Evolutionary conservation across 495 filamentous ascomycete species (phyloP), one percentile per base, ranked within the genome.

Genomic region (Tirmania nivea): DNA sequence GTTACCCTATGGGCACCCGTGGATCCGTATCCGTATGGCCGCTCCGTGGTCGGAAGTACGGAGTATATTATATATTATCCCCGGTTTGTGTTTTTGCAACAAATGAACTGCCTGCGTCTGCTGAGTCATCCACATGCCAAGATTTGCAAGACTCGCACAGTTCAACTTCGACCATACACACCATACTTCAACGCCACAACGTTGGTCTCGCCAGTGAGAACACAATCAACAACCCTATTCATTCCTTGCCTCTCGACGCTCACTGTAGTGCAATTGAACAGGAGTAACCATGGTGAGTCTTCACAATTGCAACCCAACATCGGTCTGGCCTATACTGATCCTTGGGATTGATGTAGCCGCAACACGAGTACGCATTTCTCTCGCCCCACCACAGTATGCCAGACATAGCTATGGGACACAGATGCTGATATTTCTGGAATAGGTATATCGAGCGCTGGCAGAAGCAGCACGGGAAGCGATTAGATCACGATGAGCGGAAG

Each of bases 381-480:
- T 48, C 10, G 9, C 19, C 42, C 42, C 42, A 8, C 42, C 42
- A 48, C 19, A 48, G 9, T n/a, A n/a, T 3, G 4, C 9, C 9
- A 3, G 42, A n/a, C 42, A 48, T 48, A 48, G 19, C 9, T 19
- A 48, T n/a, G 9, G 19, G 42, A 0, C 19, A 3, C 9, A 25
- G 49, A 3, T 51, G 5, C 17, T 25, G 21, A 25, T 14, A 14
- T 16, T 31, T 3, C 25, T 31, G 25, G 34, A n/a, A 89, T 71
- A 84, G 89, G 68, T 92, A 95, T 68, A 94, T 96, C 69, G 89
- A 93, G 64, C 76, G 84, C 60, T 87, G 78, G 74, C 70, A 73
- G 56, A 89, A 90, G 75, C 81, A 78, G 63, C 81, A 92, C 65
- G 81, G 81, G 57, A 75, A 84, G 70, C 70, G 80, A 68, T 72